Evolutionary conservation across 2,329 filamentous ascomycete species (phyloP), one percentile per base, ranked within the genome.

Genomic region (Cladophialophora immunda): DNA sequence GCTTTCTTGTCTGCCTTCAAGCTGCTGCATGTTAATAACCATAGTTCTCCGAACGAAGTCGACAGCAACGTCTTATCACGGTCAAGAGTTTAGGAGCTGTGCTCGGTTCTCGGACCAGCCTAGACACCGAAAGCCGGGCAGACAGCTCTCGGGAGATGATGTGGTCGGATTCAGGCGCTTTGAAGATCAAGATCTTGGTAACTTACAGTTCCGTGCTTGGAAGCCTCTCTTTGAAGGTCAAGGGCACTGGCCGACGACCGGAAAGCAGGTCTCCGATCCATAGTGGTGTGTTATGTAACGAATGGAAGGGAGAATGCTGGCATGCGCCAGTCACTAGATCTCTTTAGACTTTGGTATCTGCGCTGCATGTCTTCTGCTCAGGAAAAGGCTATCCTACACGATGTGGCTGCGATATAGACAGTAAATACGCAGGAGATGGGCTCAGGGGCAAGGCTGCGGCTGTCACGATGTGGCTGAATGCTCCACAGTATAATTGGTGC

Each of bases 371-470:
- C n/a, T n/a, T n/a, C n/a, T n/a, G n/a, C n/a, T 6, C 32, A 34
- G 32, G 32, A 11, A 2, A 13, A 34, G 2, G 32, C 7, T 34
- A 11, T 34, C 32, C 32, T 11, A 34, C 5, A 34, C 13, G 32
- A 11, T 11, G 9, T 34, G 32, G 32, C 32, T 34, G 32, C 32
- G 32, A 34, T 8, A 30, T 30, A 30, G 4, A 30, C 8, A 30
- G 8, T 34, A 34, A 9, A 13, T 34, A 9, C 5, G 6, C 32
- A 34, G 4, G 6, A 2, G 4, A 34, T 27, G 29, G 17, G 50
- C 15, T 34, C 30, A 55, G 53, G 53, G 53, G 53, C 53, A 34
- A 55, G 53, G 53, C 53, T 55, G 53, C 19, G 45, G 22, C 11
- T 25, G 45, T 50, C 22, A 8, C 19, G 2, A 13, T 25, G 1